These are phyloP conservation scores for Psilocybe sp. DNA, from an alignment of 768 basidiomycete species.

Conservation along the genomic window DNA sequence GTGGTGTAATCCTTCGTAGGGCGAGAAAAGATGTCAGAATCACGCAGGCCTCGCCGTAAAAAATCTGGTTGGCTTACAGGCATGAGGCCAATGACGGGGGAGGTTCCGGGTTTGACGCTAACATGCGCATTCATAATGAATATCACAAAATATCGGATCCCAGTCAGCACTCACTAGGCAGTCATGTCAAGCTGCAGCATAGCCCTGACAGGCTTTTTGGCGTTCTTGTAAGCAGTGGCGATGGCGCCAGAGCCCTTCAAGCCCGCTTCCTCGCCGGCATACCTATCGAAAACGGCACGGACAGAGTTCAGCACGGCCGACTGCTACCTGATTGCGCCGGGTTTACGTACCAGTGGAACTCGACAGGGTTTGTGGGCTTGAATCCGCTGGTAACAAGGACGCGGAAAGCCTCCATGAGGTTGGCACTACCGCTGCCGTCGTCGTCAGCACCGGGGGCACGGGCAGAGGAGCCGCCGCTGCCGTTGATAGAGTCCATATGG, in stretches of 20 bases:
- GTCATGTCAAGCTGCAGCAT: constrained; percentile 46
- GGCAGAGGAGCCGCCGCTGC: constrained; percentile 25
- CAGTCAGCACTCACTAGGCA: constrained; percentile 27
- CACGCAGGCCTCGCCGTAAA: background rate
- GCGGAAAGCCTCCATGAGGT: constrained; percentile 39
- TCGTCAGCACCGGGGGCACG: constrained; percentile 49
- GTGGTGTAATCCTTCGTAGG: constrained; percentile 27
- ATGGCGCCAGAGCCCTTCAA: constrained; percentile 50
- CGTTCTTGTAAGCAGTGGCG: constrained; percentile 43
- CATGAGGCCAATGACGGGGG: constrained; percentile 34
- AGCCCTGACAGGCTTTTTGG: constrained; percentile 38
- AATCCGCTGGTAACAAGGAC: constrained; percentile 32
- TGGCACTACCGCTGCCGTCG: constrained; percentile 40
- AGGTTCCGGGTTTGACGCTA: constrained; percentile 43
- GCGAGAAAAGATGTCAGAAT: background rate
- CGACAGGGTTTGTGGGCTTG: constrained; percentile 34
- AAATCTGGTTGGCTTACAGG: constrained; percentile 22
- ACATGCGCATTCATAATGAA: constrained; percentile 6
- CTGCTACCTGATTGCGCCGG: background rate
- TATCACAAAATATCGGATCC: background rate
- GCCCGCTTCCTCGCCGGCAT: constrained; percentile 42
- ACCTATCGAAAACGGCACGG: constrained; percentile 21
- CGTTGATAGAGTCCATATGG: constrained; percentile 39
- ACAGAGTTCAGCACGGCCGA: background rate
- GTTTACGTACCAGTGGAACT: constrained; percentile 39